A percentile compares a stretch with the other conserved stretches of the same genome.
Conservation (phyloP, 139 green algal genomes). For the Coelastrella sp. region DNA sequence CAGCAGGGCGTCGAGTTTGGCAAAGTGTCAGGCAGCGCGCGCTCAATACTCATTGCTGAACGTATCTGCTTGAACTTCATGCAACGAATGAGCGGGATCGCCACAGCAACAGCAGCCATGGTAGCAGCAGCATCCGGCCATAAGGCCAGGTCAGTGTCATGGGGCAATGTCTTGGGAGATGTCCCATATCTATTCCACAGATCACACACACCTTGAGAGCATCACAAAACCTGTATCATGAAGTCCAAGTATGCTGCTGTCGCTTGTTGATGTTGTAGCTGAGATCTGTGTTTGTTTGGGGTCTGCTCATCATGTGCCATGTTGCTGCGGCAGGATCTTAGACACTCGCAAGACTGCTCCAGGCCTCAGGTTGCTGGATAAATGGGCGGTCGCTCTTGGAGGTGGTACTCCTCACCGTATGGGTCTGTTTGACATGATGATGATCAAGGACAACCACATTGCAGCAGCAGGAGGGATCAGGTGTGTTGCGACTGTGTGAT, state of each 20-base stretch:
- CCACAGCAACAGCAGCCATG: conserved; percentile 87
- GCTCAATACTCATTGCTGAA: conserved; percentile 94
- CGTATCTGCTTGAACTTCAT: conserved; percentile 98
- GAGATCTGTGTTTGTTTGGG: neutral
- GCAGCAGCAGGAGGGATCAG: conserved; percentile 93
- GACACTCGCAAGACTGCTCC: conserved; percentile 98
- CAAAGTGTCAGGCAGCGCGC: conserved; percentile 74
- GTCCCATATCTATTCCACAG: no score
- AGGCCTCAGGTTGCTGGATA: conserved; percentile 94
- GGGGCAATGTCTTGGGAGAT: no score
- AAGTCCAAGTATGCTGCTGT: no score
- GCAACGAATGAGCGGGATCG: conserved; percentile 96
- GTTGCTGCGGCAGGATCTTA: conserved; percentile 69
- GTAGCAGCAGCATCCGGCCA: conserved; percentile 57
- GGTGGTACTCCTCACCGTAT: conserved; percentile 79
- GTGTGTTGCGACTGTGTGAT: neutral
- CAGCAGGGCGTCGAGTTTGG: conserved; percentile 73
- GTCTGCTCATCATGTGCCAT: neutral
- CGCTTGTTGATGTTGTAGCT: no score
- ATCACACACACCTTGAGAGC: no score
- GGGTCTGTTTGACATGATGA: conserved; percentile 97
- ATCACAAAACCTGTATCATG: no score
- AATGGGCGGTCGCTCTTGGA: conserved; percentile 96
- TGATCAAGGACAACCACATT: conserved; percentile 99
- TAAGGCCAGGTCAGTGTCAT: neutral